Conservation (phyloP, 1,139 yeast species). For the Hemisphaericaspora xylofermentans region DNA sequence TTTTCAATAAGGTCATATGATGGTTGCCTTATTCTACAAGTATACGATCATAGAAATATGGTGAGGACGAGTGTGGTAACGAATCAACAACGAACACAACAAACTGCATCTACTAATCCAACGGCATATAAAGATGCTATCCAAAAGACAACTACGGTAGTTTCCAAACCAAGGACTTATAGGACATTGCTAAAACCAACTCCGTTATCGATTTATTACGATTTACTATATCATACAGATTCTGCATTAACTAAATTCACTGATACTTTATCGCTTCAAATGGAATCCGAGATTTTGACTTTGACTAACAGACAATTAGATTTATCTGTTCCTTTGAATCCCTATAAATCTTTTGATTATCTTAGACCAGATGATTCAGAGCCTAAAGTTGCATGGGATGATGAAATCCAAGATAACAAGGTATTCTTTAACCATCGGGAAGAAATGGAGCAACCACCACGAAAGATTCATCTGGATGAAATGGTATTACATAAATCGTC, state of each 20-base stretch:
- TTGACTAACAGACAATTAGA: slow-evolving; percentile 76
- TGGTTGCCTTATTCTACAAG: slow-evolving; percentile 82
- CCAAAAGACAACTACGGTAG: slow-evolving; percentile 9
- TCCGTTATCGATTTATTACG: slow-evolving; percentile 78
- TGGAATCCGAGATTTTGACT: slow-evolving; percentile 82
- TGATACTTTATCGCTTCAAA: slow-evolving; percentile 70
- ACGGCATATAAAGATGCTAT: slow-evolving; percentile 9
- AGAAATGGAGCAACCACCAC: slow-evolving; percentile 42
- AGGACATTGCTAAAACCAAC: slow-evolving; percentile 79
- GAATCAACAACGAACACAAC: slow-evolving; percentile 5
- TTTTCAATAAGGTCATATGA: slow-evolving; percentile 82
- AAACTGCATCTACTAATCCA: slow-evolving; percentile 7
- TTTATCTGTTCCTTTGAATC: slow-evolving; percentile 69
- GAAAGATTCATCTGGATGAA: slow-evolving; percentile 48
- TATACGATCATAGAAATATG: slow-evolving; percentile 67
- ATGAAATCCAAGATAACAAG: slow-evolving; percentile 33
- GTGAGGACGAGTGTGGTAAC: slow-evolving; percentile 17
- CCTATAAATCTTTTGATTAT: slow-evolving; percentile 50
- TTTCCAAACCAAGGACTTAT: slow-evolving; percentile 61
- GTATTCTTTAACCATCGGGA: slow-evolving; percentile 44
- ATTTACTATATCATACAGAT: slow-evolving; percentile 81
- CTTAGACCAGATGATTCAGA: slow-evolving; percentile 46
- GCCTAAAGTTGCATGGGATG: slow-evolving; percentile 46
- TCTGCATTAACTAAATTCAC: slow-evolving; percentile 70
- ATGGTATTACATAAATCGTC: slow-evolving; percentile 66